Evolutionary conservation across 805 yeast genomes (phyloP).

Genomic region (Yamadazyma kitorensis): DNA sequence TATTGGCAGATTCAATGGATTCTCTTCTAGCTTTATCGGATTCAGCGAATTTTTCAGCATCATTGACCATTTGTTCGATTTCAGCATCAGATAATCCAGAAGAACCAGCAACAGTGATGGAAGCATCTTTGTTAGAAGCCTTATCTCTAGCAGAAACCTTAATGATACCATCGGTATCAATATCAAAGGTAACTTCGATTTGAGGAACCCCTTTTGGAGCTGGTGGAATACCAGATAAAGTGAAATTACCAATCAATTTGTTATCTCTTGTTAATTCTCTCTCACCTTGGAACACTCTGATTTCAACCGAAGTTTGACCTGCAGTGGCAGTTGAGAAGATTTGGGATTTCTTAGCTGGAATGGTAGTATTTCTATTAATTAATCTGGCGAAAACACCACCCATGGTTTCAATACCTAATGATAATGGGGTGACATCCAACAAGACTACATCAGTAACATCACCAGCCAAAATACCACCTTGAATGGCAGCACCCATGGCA

Average conservation of each 20-base stretch:
- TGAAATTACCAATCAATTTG: slow-evolving; percentile 96
- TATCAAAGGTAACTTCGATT: slow-evolving; percentile 92
- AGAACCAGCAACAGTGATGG: slow-evolving; percentile 94
- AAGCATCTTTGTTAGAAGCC: slow-evolving; percentile 90
- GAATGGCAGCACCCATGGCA: slow-evolving; percentile 96
- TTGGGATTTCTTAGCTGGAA: slow-evolving; percentile 95
- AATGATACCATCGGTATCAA: slow-evolving; percentile 96
- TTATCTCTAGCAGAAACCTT: slow-evolving; percentile 93
- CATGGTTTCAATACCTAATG: slow-evolving; percentile 94
- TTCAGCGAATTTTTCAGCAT: slow-evolving; percentile 85
- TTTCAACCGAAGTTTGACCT: slow-evolving; percentile 95
- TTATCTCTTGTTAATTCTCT: slow-evolving; percentile 97
- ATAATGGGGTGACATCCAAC: slow-evolving; percentile 85
- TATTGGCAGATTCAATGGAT: slow-evolving; percentile 81
- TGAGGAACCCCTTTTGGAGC: slow-evolving; percentile 95
- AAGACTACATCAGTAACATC: slow-evolving; percentile 89
- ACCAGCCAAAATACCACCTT: slow-evolving; percentile 95
- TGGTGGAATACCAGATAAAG: slow-evolving; percentile 91
- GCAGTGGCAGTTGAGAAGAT: slow-evolving; percentile 95
- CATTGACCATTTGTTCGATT: slow-evolving; percentile 87
- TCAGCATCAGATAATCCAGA: slow-evolving; percentile 89
- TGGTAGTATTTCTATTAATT: slow-evolving; percentile 91
- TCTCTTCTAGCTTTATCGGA: slow-evolving; percentile 84
- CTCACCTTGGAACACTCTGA: slow-evolving; percentile 99
- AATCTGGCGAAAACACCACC: slow-evolving; percentile 96